Evolutionary conservation across 2,329 filamentous ascomycete genomes (phyloP), one percentile per base, ranked within the genome.

Genomic region (Xenosphaeropsis pyriputrescens): DNA sequence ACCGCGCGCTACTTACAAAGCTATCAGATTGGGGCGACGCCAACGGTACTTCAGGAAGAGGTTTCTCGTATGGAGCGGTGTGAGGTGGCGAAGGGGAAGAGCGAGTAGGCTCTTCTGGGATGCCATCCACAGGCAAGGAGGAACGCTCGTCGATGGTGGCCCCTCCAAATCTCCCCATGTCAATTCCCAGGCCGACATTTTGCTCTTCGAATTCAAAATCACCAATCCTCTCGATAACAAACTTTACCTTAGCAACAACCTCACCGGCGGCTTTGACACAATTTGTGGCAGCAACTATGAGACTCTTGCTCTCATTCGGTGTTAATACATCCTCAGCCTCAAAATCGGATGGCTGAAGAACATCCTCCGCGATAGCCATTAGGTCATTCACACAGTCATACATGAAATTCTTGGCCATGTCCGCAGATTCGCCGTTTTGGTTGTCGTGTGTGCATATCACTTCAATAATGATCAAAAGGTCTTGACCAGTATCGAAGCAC

Each of bases 191-290:
- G 19, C 65, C 57, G 30, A 51, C 58, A 44, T 52, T 57, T 14
- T 60, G 61, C 29, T 62, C 53, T 46, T 81, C 75, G 47, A 88
- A 75, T 56, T 94, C 86, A 46, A 94, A 93, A 56, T 94, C 88
- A 15, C 88, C 86, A 45, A 91, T 85, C 43, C 81, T 72, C 58
- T 94, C 86, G 41, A 98, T 80, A 33, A 93, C 76, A 54, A 75
- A 70, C 50, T 85, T 85, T 9, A 88, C 81, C 59, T 88, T 89
- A 6, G 82, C 79, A 15, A 94, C 82, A 57, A 89, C 95, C 48
- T 94, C 86, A 31, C 89, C 89, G 33, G 88, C 86, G 16, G 85
- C 82, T 47, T 85, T 79, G 18, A 98, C 88, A 53, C 88, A 95
- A 42, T 75, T 77, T 6, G 86, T 94, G 7, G 86, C 86, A 15